These are phyloP conservation scores for Aurantiochytrium sp. DNA, from an alignment of 108 stramenopile species.

Conservation along the genomic window DNA sequence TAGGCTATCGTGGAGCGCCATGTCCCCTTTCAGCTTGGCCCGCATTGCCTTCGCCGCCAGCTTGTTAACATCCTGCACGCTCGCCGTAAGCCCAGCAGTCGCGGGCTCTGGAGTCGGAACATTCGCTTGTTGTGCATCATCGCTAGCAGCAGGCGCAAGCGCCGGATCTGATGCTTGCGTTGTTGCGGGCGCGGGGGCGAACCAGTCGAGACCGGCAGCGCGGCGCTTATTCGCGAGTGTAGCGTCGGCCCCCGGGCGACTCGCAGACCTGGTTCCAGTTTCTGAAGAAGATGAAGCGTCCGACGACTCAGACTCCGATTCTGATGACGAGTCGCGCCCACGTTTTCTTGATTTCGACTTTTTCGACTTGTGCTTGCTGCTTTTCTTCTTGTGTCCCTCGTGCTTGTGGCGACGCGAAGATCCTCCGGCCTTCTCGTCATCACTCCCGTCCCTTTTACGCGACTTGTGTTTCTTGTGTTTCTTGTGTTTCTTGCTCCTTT, in stretches of 20 bases:
- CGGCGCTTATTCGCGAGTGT: neutral
- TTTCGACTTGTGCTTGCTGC: neutral
- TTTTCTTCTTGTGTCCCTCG: neutral
- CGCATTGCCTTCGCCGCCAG: constrained; percentile 7
- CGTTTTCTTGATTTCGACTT: neutral
- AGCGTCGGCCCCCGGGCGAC: no score
- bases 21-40: constrained; percentile 15
- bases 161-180: no score
- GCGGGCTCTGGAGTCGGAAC: no score
- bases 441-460: no score
- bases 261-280: no score
- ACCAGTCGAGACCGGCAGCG: neutral
- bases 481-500: neutral
- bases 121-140: no score
- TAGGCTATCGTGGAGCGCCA: neutral
- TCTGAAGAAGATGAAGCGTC: neutral
- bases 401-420: no score
- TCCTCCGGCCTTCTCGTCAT: no score
- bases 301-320: neutral
- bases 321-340: no score
- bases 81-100: no score
- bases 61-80: neutral
- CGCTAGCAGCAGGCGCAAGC: no score
- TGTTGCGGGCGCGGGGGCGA: neutral
- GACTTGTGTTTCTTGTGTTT: neutral